These are phyloP conservation scores for Hyaloscypha variabilis DNA, from an alignment of 495 filamentous ascomycete genomes.

Conservation along the genomic window DNA sequence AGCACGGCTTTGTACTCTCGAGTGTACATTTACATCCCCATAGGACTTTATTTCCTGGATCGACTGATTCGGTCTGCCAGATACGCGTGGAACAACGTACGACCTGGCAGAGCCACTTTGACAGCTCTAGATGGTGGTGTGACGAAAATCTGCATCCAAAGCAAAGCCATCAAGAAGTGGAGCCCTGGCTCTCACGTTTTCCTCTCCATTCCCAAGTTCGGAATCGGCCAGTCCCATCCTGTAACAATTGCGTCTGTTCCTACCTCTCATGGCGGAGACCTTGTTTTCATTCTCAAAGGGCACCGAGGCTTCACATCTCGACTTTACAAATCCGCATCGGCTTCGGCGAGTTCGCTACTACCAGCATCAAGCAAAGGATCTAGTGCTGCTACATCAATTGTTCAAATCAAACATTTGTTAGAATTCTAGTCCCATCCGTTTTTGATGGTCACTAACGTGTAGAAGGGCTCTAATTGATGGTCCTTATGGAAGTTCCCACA, in stretches of 20 bases:
- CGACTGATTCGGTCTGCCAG: constrained; percentile 54
- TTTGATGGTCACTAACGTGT: not conserved
- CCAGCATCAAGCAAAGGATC: constrained; percentile 11
- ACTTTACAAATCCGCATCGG: constrained; percentile 39
- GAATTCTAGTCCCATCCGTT: not conserved
- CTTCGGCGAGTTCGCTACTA: constrained; percentile 19
- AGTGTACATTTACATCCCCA: constrained; percentile 69
- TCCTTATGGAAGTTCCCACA: constrained; percentile 28
- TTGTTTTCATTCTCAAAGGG: constrained; percentile 71
- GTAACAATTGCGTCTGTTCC: constrained; percentile 70
- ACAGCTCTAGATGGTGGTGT: constrained; percentile 46
- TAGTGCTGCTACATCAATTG: constrained; percentile 46
- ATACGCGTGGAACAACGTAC: constrained; percentile 68
- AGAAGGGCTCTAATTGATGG: constrained; percentile 25
- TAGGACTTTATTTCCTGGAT: constrained; percentile 73
- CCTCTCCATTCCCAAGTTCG: constrained; percentile 70
- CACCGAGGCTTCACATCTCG: constrained; percentile 72
- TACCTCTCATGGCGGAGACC: constrained; percentile 54
- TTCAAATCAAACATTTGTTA: constrained; percentile 15
- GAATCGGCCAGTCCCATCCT: constrained; percentile 74
- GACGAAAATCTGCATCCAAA: constrained; percentile 55
- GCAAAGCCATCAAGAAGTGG: constrained; percentile 67
- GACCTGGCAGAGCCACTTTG: constrained; percentile 31
- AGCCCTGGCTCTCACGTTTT: constrained; percentile 79
- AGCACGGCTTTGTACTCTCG: constrained; percentile 45